A percentile compares a stretch with the other conserved stretches of the same genome.
These are phyloP conservation scores for Xylariaceae sp. DNA, from an alignment of 2,329 filamentous ascomycete genomes.

Conservation along the genomic window DNA sequence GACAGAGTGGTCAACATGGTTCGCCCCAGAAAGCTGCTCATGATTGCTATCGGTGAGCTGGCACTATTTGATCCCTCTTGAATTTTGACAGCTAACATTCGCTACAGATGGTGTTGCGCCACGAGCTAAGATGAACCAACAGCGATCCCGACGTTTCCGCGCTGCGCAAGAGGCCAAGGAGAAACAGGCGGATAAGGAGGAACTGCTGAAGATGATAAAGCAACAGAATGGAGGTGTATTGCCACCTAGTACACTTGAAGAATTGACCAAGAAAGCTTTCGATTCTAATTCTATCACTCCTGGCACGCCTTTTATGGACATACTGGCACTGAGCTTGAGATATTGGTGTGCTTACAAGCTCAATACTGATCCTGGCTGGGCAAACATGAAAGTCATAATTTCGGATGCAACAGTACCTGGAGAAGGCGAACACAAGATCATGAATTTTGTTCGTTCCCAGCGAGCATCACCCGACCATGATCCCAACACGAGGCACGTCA, in stretches of 20 bases:
- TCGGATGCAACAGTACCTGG: slow-evolving; percentile 97
- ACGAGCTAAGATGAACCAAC: slow-evolving; percentile 99
- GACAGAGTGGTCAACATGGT: slow-evolving; percentile 99
- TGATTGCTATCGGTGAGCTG: slow-evolving; percentile 90
- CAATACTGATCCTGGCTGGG: slow-evolving; percentile 94
- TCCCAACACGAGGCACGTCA: slow-evolving; percentile 95
- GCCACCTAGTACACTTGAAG: slow-evolving; percentile 57
- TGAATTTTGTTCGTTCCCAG: slow-evolving; percentile 95
- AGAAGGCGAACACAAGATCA: slow-evolving; percentile 99
- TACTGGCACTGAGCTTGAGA: slow-evolving; percentile 80
- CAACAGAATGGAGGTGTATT: slow-evolving; percentile 67
- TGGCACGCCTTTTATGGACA: slow-evolving; percentile 98
- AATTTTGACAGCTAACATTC: not conserved
- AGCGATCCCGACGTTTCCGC: slow-evolving; percentile 91
- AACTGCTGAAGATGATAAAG: slow-evolving; percentile 79
- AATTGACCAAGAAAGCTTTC: slow-evolving; percentile 81
- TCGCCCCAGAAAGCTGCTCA: slow-evolving; percentile 86
- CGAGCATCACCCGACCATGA: slow-evolving; percentile 86
- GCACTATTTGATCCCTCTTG: slow-evolving; percentile 6
- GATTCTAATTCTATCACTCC: slow-evolving; percentile 86
- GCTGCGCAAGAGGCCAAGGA: slow-evolving; percentile 91
- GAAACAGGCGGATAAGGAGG: slow-evolving; percentile 86
- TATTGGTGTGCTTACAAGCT: slow-evolving; percentile 99
- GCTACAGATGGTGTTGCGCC: slow-evolving; percentile 84
- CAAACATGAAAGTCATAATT: slow-evolving; percentile 93